A percentile compares a stretch with the other conserved stretches of the same genome.
These are phyloP conservation scores for Colletotrichum truncatum DNA, from an alignment of 2,329 filamentous ascomycete genomes.

Conservation along the genomic window DNA sequence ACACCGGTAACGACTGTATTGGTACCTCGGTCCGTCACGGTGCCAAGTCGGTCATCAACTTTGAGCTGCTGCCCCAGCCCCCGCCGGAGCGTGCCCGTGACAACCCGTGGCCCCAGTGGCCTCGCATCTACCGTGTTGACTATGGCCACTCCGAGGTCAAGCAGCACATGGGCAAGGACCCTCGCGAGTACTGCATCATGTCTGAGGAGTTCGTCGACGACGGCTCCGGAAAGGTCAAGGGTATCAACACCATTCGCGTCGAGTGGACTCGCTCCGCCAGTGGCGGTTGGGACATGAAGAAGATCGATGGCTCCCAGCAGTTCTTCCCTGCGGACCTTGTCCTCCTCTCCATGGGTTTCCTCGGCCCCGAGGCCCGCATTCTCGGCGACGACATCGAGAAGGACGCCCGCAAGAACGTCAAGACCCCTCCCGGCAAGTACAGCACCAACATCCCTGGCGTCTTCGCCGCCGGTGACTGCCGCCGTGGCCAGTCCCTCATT, in stretches of 20 bases:
- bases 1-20: slow-evolving; percentile 98
- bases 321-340: slow-evolving; percentile 98
- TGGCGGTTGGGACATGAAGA: slow-evolving; percentile 99
- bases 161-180: slow-evolving; percentile 95
- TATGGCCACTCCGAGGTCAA: slow-evolving; percentile 97
- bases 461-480: slow-evolving; percentile 94
- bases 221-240: slow-evolving; percentile 86
- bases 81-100: slow-evolving; percentile 89
- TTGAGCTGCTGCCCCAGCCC: slow-evolving; percentile 93
- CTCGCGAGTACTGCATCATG: slow-evolving; percentile 98
- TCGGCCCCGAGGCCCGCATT: slow-evolving; percentile 90
- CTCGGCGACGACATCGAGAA: slow-evolving; percentile 90
- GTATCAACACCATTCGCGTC: slow-evolving; percentile 94
- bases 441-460: slow-evolving; percentile 87
- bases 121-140: slow-evolving; percentile 97
- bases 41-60: slow-evolving; percentile 95
- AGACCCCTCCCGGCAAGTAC: slow-evolving; percentile 89
- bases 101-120: slow-evolving; percentile 99
- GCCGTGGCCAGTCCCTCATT: slow-evolving; percentile 93
- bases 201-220: slow-evolving; percentile 96
- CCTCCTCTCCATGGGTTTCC: slow-evolving; percentile 95
- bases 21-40: slow-evolving; percentile 96
- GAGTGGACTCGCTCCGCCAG: slow-evolving; percentile 93
- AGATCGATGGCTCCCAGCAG: slow-evolving; percentile 89
- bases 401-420: slow-evolving; percentile 93